phyloP scores from a whole-genome alignment of 1,284 basidiomycete species.

The Tranzscheliella williamsii region DNA sequence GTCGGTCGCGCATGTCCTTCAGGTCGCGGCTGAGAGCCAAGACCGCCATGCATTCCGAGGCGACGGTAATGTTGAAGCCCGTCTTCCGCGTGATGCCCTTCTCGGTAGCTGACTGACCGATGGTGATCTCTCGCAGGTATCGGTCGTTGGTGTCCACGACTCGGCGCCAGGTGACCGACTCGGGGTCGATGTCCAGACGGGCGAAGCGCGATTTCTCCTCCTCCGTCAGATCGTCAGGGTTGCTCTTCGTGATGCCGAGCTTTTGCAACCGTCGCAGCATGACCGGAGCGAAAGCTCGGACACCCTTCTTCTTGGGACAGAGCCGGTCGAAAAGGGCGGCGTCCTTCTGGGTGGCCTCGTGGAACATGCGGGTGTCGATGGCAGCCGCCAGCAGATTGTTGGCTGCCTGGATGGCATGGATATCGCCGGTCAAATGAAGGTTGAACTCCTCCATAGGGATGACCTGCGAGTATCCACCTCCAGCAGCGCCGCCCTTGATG shows the following conservation, averaged over 20 bases:
- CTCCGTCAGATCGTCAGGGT: slow-evolving; percentile 87
- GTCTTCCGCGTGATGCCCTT: slow-evolving; percentile 85
- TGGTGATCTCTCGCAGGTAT: slow-evolving; percentile 90
- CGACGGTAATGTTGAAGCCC: slow-evolving; percentile 95
- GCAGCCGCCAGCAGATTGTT: slow-evolving; percentile 97
- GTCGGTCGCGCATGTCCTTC: slow-evolving; percentile 84
- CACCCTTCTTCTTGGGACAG: slow-evolving; percentile 90
- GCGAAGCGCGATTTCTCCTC: slow-evolving; percentile 90
- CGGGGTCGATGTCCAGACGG: slow-evolving; percentile 85
- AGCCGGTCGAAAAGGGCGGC: slow-evolving; percentile 91
- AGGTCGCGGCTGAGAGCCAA: slow-evolving; percentile 86
- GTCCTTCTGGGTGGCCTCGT: slow-evolving; percentile 93
- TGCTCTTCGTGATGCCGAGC: slow-evolving; percentile 91
- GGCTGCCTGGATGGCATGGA: slow-evolving; percentile 95
- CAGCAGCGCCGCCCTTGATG: slow-evolving; percentile 98
- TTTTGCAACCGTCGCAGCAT: slow-evolving; percentile 95
- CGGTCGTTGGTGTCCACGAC: slow-evolving; percentile 96
- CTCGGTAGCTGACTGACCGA: slow-evolving; percentile 88
- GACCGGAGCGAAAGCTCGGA: slow-evolving; percentile 89
- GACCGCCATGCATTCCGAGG: slow-evolving; percentile 98
- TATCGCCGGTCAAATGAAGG: slow-evolving; percentile 94
- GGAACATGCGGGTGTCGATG: slow-evolving; percentile 96
- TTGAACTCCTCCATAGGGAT: slow-evolving; percentile 99
- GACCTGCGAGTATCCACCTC: slow-evolving; percentile 97
- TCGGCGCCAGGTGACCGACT: slow-evolving; percentile 94